Evolutionary conservation across 176 grass and related monocot genomes (phyloP).

Genomic region (Lolium multiflorum): DNA sequence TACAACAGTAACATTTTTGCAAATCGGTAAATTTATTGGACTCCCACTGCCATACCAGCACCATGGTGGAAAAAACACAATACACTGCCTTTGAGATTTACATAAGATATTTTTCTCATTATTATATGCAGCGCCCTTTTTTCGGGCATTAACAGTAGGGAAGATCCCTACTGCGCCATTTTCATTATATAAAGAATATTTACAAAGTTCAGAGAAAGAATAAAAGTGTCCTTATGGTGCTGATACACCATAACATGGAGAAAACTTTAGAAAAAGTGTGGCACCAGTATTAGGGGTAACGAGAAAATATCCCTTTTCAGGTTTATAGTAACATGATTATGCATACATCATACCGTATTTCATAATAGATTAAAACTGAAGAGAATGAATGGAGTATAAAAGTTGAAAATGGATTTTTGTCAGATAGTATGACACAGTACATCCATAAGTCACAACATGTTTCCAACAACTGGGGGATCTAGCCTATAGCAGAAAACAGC

Average conservation of each 20-base stretch:
- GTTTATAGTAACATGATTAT: background rate
- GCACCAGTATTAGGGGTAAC: background rate
- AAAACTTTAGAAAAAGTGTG: background rate
- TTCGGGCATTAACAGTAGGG: no score
- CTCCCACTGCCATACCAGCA: background rate
- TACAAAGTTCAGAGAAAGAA: no score
- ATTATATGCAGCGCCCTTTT: background rate
- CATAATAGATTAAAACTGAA: background rate
- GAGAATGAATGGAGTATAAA: background rate
- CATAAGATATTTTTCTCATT: background rate
- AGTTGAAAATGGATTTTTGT: background rate
- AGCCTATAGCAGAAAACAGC: background rate
- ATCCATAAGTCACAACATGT: background rate
- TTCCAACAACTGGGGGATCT: background rate
- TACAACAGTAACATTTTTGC: no score
- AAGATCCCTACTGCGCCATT: no score
- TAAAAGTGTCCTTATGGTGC: background rate
- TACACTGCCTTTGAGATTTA: background rate
- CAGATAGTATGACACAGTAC: background rate
- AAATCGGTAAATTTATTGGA: background rate
- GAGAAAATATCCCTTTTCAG: background rate
- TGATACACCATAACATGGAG: slow-evolving; percentile 3
- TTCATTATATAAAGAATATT: no score
- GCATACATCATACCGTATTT: slow-evolving; percentile 22
- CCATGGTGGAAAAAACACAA: background rate